Conservation (phyloP, 495 filamentous ascomycete genomes). For the Neurospora sp. region DNA sequence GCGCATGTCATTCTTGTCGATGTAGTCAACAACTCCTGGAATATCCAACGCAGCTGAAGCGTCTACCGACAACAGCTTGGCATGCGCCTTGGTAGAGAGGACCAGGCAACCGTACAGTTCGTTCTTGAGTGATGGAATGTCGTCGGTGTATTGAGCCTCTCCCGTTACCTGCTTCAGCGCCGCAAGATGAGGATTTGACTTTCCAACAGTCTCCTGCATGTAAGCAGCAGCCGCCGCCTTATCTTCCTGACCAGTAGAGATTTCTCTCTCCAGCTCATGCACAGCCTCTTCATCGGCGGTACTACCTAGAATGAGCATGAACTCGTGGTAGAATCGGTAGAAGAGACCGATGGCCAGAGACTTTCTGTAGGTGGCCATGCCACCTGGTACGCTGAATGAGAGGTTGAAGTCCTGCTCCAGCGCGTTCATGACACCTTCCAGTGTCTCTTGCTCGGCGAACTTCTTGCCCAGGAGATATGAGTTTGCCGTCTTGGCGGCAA, state of each 20-base stretch:
- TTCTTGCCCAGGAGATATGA: constrained; percentile 64
- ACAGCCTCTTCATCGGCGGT: constrained; percentile 51
- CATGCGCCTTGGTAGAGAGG: constrained; percentile 80
- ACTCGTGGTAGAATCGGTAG: constrained; percentile 76
- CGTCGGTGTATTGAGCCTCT: constrained; percentile 93
- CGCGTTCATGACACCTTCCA: constrained; percentile 81
- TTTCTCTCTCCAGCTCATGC: constrained; percentile 54
- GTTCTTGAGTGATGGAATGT: constrained; percentile 78
- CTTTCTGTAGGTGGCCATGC: constrained; percentile 93
- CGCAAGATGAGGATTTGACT: constrained; percentile 73
- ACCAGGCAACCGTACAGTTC: constrained; percentile 85
- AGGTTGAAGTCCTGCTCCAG: constrained; percentile 82
- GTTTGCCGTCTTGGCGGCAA: constrained; percentile 68
- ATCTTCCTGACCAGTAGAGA: constrained; percentile 56
- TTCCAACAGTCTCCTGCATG: constrained; percentile 68
- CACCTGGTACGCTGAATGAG: constrained; percentile 77
- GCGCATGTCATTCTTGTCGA: constrained; percentile 71
- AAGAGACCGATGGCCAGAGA: constrained; percentile 83
- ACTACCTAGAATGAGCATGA: constrained; percentile 36
- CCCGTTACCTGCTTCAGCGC: constrained; percentile 91
- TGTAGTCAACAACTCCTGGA: constrained; percentile 66
- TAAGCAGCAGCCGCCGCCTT: constrained; percentile 50
- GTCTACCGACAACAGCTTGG: constrained; percentile 73
- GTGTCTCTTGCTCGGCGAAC: constrained; percentile 66
- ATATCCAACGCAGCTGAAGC: constrained; percentile 62